Base-by-base conservation (phyloP, 768 basidiomycete genomes). In the Artomyces pyxidatus region DNA sequence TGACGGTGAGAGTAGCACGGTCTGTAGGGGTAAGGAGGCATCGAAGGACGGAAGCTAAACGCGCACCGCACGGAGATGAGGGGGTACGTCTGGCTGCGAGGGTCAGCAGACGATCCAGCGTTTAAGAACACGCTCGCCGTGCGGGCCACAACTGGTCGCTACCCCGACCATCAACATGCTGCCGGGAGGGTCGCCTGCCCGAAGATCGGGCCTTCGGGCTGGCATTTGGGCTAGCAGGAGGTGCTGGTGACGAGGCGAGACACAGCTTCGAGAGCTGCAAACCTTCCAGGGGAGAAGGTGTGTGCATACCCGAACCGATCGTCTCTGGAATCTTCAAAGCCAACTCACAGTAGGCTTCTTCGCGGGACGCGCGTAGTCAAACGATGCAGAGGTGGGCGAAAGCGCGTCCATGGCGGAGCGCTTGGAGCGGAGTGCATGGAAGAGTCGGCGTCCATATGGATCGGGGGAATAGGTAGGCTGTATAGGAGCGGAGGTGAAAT, bases 381-480 rank as follows among this genome's bases (percentile, higher is more conserved):
- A 80, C 1, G 74, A 67, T 2, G 76, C 71, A 0, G 76, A 74
- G 0, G 81, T 76, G 1, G 85, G 86, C 1, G 85, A 88, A 64
- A 90, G 90, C 2, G 88, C 89, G 38, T 79, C 78, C 22, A 72
- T 72, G 5, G 89, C 89, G 1, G 81, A 76, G 27, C 90, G 83
- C 59, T 93, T 93, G 40, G 72, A 68, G 32, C 82, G 77, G 37
- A 50, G 48, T 29, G 50, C 42, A 32, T 53, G 51, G 46, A 37
- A 51, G 22, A 56, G 48, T 41, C 46, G 37, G 46, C 48, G 38
- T 32, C n/a, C 40, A 46, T 46, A 49, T 30, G 58, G 17, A 7
- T 47, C 42, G 46, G 50, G 55, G 14, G 51, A 52, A 47, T 51
- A 55, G n/a, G 58, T 57, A 45, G 55, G 37, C 42, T 52, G 37